These are phyloP conservation scores for Rhodotorula sp. DNA, from an alignment of 1,284 basidiomycete genomes.

Conservation along the genomic window DNA sequence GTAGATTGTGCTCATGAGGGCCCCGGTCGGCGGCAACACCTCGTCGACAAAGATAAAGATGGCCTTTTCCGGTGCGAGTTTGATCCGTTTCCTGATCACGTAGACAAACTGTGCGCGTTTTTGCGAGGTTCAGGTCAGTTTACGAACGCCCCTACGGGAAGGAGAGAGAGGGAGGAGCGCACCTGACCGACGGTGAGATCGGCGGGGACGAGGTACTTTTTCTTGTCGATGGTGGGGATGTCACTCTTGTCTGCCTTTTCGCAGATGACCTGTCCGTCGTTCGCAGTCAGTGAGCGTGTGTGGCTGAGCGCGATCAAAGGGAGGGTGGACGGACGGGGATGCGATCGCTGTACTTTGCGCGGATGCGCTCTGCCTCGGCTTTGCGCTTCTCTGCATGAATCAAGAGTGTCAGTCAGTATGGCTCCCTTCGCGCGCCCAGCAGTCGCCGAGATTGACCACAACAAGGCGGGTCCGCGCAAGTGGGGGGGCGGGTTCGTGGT, in stretches of 20 bases:
- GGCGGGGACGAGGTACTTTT: slow-evolving; percentile 98
- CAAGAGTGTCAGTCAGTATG: neutral
- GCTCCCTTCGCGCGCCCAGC: neutral
- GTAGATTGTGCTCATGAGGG: slow-evolving; percentile 98
- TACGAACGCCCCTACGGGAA: too few relatives aligned
- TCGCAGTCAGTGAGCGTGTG: neutral
- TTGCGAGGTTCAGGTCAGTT: too few relatives aligned
- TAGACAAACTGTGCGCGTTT: slow-evolving; percentile 76
- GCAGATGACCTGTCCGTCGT: slow-evolving; percentile 79
- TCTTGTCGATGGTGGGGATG: slow-evolving; percentile 99
- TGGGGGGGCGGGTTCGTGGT: neutral
- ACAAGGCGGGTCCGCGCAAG: neutral
- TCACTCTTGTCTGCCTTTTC: slow-evolving; percentile 99
- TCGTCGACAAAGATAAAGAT: slow-evolving; percentile 99
- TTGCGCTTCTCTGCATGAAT: slow-evolving; percentile 84
- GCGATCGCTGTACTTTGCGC: slow-evolving; percentile 97
- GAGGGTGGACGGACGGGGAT: slow-evolving; percentile 72
- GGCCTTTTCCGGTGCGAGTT: slow-evolving; percentile 98
- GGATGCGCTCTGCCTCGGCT: slow-evolving; percentile 74
- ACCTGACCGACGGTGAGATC: slow-evolving; percentile 76
- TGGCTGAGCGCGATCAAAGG: too few relatives aligned
- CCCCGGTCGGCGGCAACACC: slow-evolving; percentile 95
- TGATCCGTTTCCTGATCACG: slow-evolving; percentile 99
- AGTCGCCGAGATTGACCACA: neutral
- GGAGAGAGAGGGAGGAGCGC: neutral